Evolutionary conservation across 306 rosid genomes (phyloP).

Genomic region (Boehmeria nivea): DNA sequence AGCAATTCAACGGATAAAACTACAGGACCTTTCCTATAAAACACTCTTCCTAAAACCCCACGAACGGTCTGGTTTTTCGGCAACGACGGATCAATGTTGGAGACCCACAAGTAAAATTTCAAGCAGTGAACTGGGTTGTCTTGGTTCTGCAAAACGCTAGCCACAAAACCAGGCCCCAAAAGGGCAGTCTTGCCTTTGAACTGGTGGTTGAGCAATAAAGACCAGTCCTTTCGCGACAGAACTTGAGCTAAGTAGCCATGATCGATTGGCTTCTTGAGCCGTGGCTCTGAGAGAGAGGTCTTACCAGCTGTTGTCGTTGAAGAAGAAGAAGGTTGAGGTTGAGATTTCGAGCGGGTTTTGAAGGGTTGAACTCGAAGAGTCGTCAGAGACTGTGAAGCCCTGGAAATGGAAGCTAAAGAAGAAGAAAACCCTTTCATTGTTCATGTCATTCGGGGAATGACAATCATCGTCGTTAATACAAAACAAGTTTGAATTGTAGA

Average conservation of each 20-base stretch:
- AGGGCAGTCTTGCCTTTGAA: slow-evolving; percentile 28
- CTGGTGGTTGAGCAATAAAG: slow-evolving; percentile 49
- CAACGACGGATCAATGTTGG: slow-evolving; percentile 36
- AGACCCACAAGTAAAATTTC: slow-evolving; percentile 70
- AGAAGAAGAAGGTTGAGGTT: slow-evolving; percentile 15
- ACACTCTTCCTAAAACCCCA: slow-evolving; percentile 31
- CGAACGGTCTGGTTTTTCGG: slow-evolving; percentile 39
- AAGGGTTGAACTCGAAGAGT: slow-evolving; percentile 26
- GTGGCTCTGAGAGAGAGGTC: slow-evolving; percentile 13
- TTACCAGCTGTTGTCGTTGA: slow-evolving; percentile 25
- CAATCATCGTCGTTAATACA: not conserved
- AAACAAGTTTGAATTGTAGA: too few relatives aligned
- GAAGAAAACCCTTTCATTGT: slow-evolving; percentile 42
- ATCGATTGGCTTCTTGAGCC: slow-evolving; percentile 26
- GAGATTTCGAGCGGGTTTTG: slow-evolving; percentile 9
- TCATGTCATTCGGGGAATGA: not conserved
- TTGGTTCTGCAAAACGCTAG: slow-evolving; percentile 53
- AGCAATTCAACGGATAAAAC: slow-evolving; percentile 58
- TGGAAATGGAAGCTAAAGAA: slow-evolving; percentile 39
- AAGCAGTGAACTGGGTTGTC: slow-evolving; percentile 46
- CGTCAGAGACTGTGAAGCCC: slow-evolving; percentile 27
- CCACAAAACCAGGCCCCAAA: slow-evolving; percentile 45
- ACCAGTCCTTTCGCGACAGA: slow-evolving; percentile 63
- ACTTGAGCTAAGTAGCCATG: slow-evolving; percentile 44
- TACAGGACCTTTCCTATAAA: slow-evolving; percentile 54